These are phyloP conservation scores for Dactylellina leptospora DNA, from an alignment of 2,329 filamentous ascomycete genomes.

Conservation along the genomic window DNA sequence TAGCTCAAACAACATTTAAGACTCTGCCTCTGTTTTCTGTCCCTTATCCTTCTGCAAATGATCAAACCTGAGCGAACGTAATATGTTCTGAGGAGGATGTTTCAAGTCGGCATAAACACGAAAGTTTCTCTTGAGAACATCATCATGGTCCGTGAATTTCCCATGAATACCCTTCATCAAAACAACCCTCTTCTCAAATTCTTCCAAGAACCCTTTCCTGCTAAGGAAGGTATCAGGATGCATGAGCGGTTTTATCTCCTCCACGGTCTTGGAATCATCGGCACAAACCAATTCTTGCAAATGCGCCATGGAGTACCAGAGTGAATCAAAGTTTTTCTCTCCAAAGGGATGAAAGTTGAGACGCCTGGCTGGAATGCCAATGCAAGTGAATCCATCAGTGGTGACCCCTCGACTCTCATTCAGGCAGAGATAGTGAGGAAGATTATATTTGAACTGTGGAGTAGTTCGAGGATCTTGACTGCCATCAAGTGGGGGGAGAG, in stretches of 20 bases:
- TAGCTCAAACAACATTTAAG: too few species aligned
- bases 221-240: conserved; percentile 8
- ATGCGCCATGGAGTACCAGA: conserved; percentile 49
- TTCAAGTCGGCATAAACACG: background rate
- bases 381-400: conserved; percentile 30
- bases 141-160: conserved; percentile 36
- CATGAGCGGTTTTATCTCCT: background rate
- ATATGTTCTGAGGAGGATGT: background rate
- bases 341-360: conserved; percentile 45
- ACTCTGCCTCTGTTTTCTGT: too few species aligned
- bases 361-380: conserved; percentile 28
- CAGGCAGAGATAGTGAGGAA: conserved; percentile 38
- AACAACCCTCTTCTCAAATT: conserved; percentile 9
- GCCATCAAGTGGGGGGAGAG: conserved; percentile 36
- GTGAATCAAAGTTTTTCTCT: conserved; percentile 31
- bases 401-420: conserved; percentile 34
- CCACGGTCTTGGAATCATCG: conserved; percentile 30
- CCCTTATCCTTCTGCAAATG: too few species aligned
- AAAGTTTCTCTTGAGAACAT: conserved; percentile 37
- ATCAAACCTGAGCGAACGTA: too few species aligned
- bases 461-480: conserved; percentile 33
- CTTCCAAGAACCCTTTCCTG: conserved; percentile 7
- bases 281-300: conserved; percentile 35
- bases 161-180: conserved; percentile 35
- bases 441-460: conserved; percentile 38